Evolutionary conservation across 2,329 filamentous ascomycete genomes (phyloP).

Genomic region (Xenoacremonium recifei): DNA sequence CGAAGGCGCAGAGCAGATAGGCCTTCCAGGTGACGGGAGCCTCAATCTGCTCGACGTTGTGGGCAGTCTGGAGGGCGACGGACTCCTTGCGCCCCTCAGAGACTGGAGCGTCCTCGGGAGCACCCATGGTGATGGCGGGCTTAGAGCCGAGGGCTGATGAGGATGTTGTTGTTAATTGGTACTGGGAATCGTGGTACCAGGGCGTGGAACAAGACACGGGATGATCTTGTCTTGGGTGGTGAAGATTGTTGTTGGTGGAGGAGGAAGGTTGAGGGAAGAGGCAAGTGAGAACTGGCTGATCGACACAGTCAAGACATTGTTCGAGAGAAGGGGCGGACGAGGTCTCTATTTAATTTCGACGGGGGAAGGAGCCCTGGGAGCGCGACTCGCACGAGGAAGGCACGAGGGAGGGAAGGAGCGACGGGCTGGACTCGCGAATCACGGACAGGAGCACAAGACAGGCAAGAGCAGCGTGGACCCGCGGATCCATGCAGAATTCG

Average conservation of each 20-base stretch:
- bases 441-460: no score
- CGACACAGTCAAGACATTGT: slow-evolving; percentile 8
- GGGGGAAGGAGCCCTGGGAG: slow-evolving; percentile 1
- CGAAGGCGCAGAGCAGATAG: slow-evolving; percentile 68
- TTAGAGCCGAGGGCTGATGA: background rate
- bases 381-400: no score
- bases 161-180: background rate
- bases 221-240: background rate
- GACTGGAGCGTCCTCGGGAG: slow-evolving; percentile 18
- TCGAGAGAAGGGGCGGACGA: slow-evolving; percentile 7
- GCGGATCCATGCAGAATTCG: no score
- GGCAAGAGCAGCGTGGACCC: no score
- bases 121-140: slow-evolving; percentile 21
- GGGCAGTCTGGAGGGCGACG: slow-evolving; percentile 39
- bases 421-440: no score
- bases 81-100: slow-evolving; percentile 23
- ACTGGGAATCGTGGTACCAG: no score
- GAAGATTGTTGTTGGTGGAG: background rate
- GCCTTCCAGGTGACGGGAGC: slow-evolving; percentile 68
- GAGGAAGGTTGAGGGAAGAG: slow-evolving; percentile 2
- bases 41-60: slow-evolving; percentile 60
- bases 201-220: slow-evolving; percentile 4
- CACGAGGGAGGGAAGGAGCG: no score
- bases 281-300: slow-evolving; percentile 6
- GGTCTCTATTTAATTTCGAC: slow-evolving; percentile 9